Conservation (phyloP, 1,139 yeast genomes). For the Arxiozyma heterogenica region DNA sequence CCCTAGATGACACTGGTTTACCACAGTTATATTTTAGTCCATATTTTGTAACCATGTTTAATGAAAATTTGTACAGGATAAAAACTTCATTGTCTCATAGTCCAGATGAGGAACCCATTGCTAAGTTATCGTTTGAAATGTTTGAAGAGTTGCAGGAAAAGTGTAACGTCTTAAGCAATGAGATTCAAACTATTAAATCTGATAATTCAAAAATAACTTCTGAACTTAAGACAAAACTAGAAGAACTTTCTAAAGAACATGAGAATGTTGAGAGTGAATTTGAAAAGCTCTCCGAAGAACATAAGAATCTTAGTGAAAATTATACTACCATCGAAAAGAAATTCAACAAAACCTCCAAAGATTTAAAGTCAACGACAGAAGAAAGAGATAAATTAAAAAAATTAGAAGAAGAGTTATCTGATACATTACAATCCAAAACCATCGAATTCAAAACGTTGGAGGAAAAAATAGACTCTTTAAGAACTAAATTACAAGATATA, state of each 20-base stretch:
- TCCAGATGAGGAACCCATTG: constrained; percentile 63
- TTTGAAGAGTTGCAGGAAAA: constrained; percentile 44
- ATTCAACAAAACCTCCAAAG: constrained; percentile 6
- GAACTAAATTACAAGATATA: constrained; percentile 15
- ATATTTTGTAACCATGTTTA: constrained; percentile 54
- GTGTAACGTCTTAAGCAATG: constrained; percentile 31
- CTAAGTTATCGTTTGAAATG: constrained; percentile 56
- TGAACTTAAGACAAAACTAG: constrained; percentile 10
- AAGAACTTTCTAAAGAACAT: constrained; percentile 19
- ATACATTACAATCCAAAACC: constrained; percentile 7
- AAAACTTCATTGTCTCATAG: constrained; percentile 63
- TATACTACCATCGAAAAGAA: constrained; percentile 8
- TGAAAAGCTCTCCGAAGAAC: constrained; percentile 6
- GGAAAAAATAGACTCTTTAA: constrained; percentile 10
- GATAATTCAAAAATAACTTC: constrained; percentile 9
- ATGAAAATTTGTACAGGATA: constrained; percentile 62
- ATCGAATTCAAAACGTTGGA: constrained; percentile 6
- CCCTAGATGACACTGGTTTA: constrained; percentile 70
- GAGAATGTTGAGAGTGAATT: constrained; percentile 9
- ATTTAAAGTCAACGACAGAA: constrained; percentile 9
- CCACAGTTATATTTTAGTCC: constrained; percentile 73
- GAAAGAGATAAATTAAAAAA: constrained; percentile 9
- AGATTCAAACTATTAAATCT: constrained; percentile 17
- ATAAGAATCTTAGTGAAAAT: constrained; percentile 5
- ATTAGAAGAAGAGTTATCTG: constrained; percentile 4